Base-by-base conservation (phyloP, 208 protist genomes). In the Angomonas ambiguus region DNA sequence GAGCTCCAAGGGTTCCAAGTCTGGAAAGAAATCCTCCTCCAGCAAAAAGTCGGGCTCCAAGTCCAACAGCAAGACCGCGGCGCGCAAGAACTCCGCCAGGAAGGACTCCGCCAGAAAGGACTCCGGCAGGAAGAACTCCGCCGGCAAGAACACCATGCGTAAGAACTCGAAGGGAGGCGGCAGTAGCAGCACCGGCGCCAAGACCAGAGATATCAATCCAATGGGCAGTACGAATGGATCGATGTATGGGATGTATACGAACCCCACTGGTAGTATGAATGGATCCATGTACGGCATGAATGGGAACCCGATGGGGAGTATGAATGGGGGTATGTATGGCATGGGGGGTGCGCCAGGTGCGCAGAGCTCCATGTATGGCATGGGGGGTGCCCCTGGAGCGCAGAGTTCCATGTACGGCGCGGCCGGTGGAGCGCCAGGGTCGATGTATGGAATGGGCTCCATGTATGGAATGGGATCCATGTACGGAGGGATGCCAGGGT, bases 371-470 rank as follows among this genome's bases (percentile, higher is more conserved):
- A 53, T 53, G 18, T 24, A 53, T 20, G 45, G 45, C 10, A 53
- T 53, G 45, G 45, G 16, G 8, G 45, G 18, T 24, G 20, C 10
- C 45, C 3, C 3, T 20, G 45, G 45, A 5, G 10, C 16, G 16
- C 38, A n/a, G 11, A 45, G 45, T 53, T 53, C 20, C 45, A 53
- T 53, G 18, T 24, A 53, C 45, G 45, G 35, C 13, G 35, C 35
- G 8, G 8, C 5, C 8, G 35, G 35, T 13, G 35, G 35, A 18
- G 13, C 13, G 35, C 35, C 35, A 5, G 35, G 35, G 35, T 41
- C 35, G 16, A 67, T 62, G 32, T 75, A 67, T 58, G 67, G 69
- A 51, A 73, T 72, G 67, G 66, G 63, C 28, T 28, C 13, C 30
- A 71, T 67, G 66, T 33, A 38, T 6, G 18, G 18, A 51, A 42